Conservation (phyloP, 768 basidiomycete genomes). For the Lentinus tigrinus region DNA sequence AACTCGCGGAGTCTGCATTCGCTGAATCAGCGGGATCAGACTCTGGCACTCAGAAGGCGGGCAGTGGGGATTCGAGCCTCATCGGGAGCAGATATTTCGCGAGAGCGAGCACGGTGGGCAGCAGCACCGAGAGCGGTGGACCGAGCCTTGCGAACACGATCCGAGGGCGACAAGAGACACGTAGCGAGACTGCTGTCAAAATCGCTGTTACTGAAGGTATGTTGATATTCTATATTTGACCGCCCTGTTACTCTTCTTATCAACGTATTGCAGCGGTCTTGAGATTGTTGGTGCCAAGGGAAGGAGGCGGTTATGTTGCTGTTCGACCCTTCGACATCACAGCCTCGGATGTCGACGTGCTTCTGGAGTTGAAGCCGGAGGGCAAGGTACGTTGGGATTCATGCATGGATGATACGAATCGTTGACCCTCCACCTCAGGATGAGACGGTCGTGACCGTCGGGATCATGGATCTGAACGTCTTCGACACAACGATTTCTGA, state of each 20-base stretch:
- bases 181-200: constrained; percentile 50
- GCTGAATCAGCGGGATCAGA: constrained; percentile 15
- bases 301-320: constrained; percentile 24
- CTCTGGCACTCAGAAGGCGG: constrained; percentile 29
- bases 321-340: constrained; percentile 51
- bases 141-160: constrained; percentile 19
- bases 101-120: constrained; percentile 33
- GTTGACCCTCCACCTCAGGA: constrained; percentile 42
- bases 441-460: constrained; percentile 64
- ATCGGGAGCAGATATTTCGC: constrained; percentile 81
- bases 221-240: neutral
- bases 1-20: constrained; percentile 55
- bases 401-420: neutral
- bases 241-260: neutral
- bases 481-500: constrained; percentile 44
- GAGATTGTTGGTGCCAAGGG: constrained; percentile 51
- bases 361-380: constrained; percentile 67
- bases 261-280: constrained; percentile 33
- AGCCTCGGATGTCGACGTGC: constrained; percentile 60
- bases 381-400: constrained; percentile 52
- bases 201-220: constrained; percentile 40
- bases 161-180: constrained; percentile 8
- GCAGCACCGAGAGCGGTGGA: constrained; percentile 42
- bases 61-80: constrained; percentile 58
- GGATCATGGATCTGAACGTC: constrained; percentile 60